phyloP scores from a whole-genome alignment of 2,329 filamentous ascomycete species.

The Canariomyces notabilis region DNA sequence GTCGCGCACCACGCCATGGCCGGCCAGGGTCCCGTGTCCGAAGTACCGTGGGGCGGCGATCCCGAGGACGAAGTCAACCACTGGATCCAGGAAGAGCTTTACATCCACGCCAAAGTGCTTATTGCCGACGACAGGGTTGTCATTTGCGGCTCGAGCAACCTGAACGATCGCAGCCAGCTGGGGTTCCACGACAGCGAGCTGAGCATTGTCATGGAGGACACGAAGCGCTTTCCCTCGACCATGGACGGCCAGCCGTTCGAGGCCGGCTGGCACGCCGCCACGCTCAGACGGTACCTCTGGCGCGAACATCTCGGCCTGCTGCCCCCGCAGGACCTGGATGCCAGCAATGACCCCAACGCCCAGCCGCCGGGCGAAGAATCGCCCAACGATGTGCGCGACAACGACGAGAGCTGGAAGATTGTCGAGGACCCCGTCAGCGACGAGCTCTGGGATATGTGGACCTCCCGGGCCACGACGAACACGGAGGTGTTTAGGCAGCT shows the following conservation, averaged over 20 bases:
- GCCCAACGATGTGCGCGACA: slow-evolving; percentile 58
- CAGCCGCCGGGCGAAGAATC: slow-evolving; percentile 63
- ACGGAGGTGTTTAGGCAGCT: slow-evolving; percentile 71
- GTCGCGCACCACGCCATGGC: slow-evolving; percentile 82
- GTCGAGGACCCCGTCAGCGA: slow-evolving; percentile 68
- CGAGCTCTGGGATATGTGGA: slow-evolving; percentile 66
- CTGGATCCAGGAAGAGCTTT: slow-evolving; percentile 93
- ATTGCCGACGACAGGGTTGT: slow-evolving; percentile 84
- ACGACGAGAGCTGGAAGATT: slow-evolving; percentile 57
- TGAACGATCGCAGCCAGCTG: slow-evolving; percentile 86
- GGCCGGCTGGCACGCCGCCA: slow-evolving; percentile 76
- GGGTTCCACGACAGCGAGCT: slow-evolving; percentile 90
- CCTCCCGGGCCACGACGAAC: slow-evolving; percentile 60
- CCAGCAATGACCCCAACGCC: slow-evolving; percentile 63
- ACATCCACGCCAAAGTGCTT: slow-evolving; percentile 87
- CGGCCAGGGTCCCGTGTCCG: slow-evolving; percentile 52
- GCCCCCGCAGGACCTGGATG: slow-evolving; percentile 66
- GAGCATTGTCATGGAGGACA: slow-evolving; percentile 85
- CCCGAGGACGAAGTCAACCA: slow-evolving; percentile 74
- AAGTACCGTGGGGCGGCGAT: slow-evolving; percentile 73
- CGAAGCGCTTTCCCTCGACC: slow-evolving; percentile 59
- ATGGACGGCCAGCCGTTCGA: slow-evolving; percentile 77
- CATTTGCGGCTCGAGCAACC: slow-evolving; percentile 81
- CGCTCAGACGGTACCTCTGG: slow-evolving; percentile 77
- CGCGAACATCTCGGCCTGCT: slow-evolving; percentile 85